Evolutionary conservation across 805 yeast species (phyloP).

Genomic region (Kuraishia piskuri): DNA sequence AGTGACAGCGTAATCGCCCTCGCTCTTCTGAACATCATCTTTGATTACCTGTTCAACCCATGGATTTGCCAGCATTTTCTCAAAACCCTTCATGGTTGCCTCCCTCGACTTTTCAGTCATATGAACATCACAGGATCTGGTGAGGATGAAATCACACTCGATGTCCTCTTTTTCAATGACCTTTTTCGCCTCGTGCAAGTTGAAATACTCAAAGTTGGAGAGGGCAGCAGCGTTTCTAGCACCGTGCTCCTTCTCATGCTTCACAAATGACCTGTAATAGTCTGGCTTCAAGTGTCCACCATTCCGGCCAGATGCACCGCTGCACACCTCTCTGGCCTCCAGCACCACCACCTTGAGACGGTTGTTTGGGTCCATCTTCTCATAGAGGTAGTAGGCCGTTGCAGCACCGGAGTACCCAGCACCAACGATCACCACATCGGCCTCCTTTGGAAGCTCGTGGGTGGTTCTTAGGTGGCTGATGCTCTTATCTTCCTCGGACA

Average conservation of each 20-base stretch:
- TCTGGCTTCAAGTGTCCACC: constrained; percentile 35
- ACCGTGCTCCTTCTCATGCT: constrained; percentile 7
- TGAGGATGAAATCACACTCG: constrained; percentile 23
- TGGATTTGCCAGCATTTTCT: constrained; percentile 18
- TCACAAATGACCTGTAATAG: constrained; percentile 4
- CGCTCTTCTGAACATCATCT: constrained; percentile 21
- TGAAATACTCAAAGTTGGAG: constrained; percentile 26
- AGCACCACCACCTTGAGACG: neutral
- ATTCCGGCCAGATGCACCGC: constrained; percentile 36
- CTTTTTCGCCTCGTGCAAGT: constrained; percentile 23
- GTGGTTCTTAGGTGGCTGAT: constrained; percentile 12
- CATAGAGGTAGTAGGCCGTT: constrained; percentile 15
- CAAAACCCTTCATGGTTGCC: constrained; percentile 11
- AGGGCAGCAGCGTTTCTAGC: constrained; percentile 20
- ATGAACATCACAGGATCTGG: constrained; percentile 22
- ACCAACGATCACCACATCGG: constrained; percentile 34
- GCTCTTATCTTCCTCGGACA: constrained; percentile 12
- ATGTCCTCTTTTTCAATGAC: constrained; percentile 19
- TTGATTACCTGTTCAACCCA: constrained; percentile 16
- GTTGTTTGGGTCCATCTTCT: neutral
- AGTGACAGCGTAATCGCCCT: constrained; percentile 21
- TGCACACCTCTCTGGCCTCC: constrained; percentile 32
- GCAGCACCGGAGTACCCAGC: constrained; percentile 38
- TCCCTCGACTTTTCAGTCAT: constrained; percentile 8
- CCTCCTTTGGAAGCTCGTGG: constrained; percentile 22